Conservation (phyloP, 2,329 filamentous ascomycete genomes). For the Scytalidium sp. region DNA sequence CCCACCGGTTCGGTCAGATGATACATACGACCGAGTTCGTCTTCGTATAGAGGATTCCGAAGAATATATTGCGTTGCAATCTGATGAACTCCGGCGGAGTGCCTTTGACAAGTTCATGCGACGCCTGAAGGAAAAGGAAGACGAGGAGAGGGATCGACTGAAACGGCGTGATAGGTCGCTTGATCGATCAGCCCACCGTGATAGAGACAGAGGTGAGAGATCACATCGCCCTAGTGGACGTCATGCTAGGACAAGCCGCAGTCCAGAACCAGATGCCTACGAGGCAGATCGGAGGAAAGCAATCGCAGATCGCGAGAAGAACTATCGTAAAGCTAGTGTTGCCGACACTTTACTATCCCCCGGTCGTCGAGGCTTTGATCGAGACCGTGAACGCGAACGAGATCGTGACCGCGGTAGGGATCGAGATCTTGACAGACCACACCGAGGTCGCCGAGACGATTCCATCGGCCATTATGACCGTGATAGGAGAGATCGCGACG, state of each 20-base stretch:
- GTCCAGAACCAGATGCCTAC: conserved; percentile 90
- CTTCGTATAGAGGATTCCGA: conserved; percentile 74
- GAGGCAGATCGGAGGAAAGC: conserved; percentile 93
- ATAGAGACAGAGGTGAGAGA: conserved; percentile 59
- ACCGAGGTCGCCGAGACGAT: conserved; percentile 57
- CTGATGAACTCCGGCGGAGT: conserved; percentile 76
- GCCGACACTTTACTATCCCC: conserved; percentile 58
- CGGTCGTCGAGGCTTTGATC: conserved; percentile 22
- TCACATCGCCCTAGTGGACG: conserved; percentile 57
- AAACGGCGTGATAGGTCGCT: conserved; percentile 56
- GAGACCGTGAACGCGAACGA: conserved; percentile 41
- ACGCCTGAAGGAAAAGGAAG: conserved; percentile 86
- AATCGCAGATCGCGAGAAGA: conserved; percentile 89
- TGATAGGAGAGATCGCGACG: conserved; percentile 83
- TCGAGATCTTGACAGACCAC: conserved; percentile 30
- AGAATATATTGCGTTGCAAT: conserved; percentile 79
- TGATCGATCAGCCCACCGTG: conserved; percentile 35
- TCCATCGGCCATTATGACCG: conserved; percentile 71
- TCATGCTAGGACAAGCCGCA: conserved; percentile 68
- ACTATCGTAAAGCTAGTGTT: conserved; percentile 78
- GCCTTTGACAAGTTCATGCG: conserved; percentile 93
- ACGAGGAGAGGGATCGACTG: conserved; percentile 70
- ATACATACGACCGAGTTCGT: conserved; percentile 87
- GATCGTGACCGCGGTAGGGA: conserved; percentile 32
- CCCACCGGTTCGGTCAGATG: conserved; percentile 71